Evolutionary conservation across 352 stramenopile species (phyloP), one percentile per base, ranked within the genome.

Genomic region (Phytophthora ramorum): DNA sequence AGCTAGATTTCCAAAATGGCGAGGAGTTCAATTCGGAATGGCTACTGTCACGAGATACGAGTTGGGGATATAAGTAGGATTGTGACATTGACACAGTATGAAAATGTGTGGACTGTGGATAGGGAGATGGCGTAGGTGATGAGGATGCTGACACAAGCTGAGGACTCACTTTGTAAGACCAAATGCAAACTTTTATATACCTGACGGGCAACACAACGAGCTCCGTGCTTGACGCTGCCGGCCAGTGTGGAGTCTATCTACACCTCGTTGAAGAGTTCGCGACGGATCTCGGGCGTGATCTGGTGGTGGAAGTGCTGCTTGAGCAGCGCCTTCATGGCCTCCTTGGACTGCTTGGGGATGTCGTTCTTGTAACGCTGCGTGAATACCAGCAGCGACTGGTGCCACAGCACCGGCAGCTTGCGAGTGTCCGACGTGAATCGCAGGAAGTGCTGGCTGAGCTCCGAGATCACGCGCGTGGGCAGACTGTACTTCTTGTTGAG

Each of bases 401-500:
- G 98, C 98, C 98, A 99, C 61, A 99, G 75, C 45, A 99, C 97
- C 5, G 97, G 97, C 44, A 99, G 83, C 63, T 75, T 82, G 69
- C 89, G 85, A 55, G 85, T 77, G 69, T 96, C 91, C 19, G 76
- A 64, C 58, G 90, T 90, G 78, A 99, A 99, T 45, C 75, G 78
- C 28, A 95, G 68, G 80, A 99, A 99, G 78, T 99, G 96, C 67
- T 95, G 85, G 41, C 98, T 96, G 45, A 99, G 81, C 63, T 96
- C 96, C 35, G 85, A 83, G 76, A 99, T 98, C 24, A 99, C 97
- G 37, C 91, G 89, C 57, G 95, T 98, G 5, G 98, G 98, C 34
- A 99, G 83, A 52, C 96, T 98, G 84, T 99, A 99, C 83, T 99
- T 99, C 78, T 99, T 99, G 85, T 99, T 98, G 26, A 99, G 86